These are phyloP conservation scores for Ceratocystis cubensis DNA, from an alignment of 2,329 filamentous ascomycete genomes.

Conservation along the genomic window DNA sequence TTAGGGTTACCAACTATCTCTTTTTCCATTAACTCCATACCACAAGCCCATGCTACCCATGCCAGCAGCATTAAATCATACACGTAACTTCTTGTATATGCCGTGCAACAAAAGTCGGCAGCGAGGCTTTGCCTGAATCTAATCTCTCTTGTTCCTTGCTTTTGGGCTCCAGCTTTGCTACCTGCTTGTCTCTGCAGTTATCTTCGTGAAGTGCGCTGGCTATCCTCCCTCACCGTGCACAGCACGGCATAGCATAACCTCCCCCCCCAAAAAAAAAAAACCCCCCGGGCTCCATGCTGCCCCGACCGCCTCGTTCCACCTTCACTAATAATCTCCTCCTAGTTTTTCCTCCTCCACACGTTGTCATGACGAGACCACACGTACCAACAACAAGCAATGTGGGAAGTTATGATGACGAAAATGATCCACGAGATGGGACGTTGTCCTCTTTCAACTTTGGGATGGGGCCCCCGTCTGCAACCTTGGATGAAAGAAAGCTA, in stretches of 20 bases:
- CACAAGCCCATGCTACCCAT: neutral
- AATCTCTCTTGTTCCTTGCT: neutral
- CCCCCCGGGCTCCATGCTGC: neutral
- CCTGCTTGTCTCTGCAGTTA: neutral
- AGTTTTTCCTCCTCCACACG: neutral
- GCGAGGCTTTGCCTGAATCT: neutral
- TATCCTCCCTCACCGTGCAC: neutral
- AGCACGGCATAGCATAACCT: neutral
- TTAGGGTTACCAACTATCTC: neutral
- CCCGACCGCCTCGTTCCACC: neutral
- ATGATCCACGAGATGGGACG: neutral
- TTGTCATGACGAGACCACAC: conserved; percentile 4
- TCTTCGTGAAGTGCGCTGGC: neutral
- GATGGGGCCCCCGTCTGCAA: neutral
- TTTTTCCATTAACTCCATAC: neutral
- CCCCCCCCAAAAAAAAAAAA: neutral
- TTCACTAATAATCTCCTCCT: neutral
- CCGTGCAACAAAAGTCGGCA: neutral
- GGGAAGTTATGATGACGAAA: neutral
- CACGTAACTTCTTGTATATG: neutral
- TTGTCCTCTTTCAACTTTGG: neutral
- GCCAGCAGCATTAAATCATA: neutral
- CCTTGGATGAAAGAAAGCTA: conserved; percentile 6
- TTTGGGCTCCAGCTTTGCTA: neutral
- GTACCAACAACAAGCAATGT: neutral